phyloP scores from a whole-genome alignment of 208 protist genomes.

The Leishmania lainsoni region DNA sequence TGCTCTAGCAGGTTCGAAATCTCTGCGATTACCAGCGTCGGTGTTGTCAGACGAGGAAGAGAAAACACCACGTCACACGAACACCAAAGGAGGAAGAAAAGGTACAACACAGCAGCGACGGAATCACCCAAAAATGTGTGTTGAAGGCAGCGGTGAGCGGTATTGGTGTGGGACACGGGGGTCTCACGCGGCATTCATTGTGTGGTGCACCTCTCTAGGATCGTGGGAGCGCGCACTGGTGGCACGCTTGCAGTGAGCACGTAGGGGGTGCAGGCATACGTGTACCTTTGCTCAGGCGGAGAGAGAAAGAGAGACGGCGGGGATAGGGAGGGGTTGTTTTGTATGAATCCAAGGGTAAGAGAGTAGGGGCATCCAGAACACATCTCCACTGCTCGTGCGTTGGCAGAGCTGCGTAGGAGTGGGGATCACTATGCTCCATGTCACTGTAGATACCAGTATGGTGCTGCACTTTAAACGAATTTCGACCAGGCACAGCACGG shows the following conservation, averaged over 20 bases:
- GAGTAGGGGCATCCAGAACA: neutral
- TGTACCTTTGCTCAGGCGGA: neutral
- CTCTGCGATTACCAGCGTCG: neutral
- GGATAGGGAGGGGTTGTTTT: neutral
- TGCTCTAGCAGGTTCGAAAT: neutral
- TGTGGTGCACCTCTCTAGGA: neutral
- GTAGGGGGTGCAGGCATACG: neutral
- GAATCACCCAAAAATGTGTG: conserved; percentile 2
- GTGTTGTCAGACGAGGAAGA: neutral
- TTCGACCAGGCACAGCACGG: neutral
- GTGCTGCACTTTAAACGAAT: neutral
- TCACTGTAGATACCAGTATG: neutral
- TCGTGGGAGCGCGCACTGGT: neutral
- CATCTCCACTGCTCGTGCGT: neutral
- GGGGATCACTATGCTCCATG: neutral
- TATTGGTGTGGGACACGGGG: neutral
- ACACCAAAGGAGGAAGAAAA: conserved; percentile 5
- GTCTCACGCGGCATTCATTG: neutral
- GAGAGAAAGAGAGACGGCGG: neutral
- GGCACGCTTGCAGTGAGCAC: neutral
- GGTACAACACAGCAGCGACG: neutral
- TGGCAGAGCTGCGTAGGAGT: neutral
- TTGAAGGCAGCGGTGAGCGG: neutral
- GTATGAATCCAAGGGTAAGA: neutral
- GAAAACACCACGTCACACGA: neutral